These are phyloP conservation scores for Leucosporidium scottii DNA, from an alignment of 768 basidiomycete species.

Conservation along the genomic window DNA sequence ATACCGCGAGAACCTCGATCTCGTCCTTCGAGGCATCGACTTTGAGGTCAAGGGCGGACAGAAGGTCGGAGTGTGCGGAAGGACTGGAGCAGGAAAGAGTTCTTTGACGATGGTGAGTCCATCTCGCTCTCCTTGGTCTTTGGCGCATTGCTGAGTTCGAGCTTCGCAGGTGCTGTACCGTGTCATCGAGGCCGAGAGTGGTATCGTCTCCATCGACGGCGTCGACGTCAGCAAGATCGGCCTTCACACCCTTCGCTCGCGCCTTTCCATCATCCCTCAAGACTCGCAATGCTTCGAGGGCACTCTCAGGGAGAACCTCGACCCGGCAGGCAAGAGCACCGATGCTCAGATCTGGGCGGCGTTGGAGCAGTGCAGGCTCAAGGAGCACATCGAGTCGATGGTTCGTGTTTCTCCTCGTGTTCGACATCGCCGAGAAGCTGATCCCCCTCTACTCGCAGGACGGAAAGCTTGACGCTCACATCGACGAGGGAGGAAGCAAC, in stretches of 20 bases:
- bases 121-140: neutral
- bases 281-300: slow-evolving; percentile 44
- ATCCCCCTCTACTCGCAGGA: slow-evolving; percentile 42
- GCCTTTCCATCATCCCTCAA: slow-evolving; percentile 64
- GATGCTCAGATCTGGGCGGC: slow-evolving; percentile 85
- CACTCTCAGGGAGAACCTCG: slow-evolving; percentile 76
- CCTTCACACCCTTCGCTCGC: slow-evolving; percentile 47
- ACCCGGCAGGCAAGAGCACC: slow-evolving; percentile 65
- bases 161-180: slow-evolving; percentile 49
- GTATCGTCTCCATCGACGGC: slow-evolving; percentile 57
- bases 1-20: slow-evolving; percentile 72
- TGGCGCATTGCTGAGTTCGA: neutral
- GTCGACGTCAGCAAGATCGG: slow-evolving; percentile 53
- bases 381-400: slow-evolving; percentile 41
- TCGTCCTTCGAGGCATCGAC: slow-evolving; percentile 68
- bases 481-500: slow-evolving; percentile 72
- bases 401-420: neutral
- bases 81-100: slow-evolving; percentile 44
- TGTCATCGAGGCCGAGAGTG: slow-evolving; percentile 56
- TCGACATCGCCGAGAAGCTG: neutral
- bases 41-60: slow-evolving; percentile 65
- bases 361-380: slow-evolving; percentile 55
- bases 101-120: slow-evolving; percentile 34
- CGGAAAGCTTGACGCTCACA: slow-evolving; percentile 62
- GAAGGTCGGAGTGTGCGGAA: slow-evolving; percentile 72